A percentile compares a stretch with the other conserved stretches of the same genome.
Evolutionary conservation across 2,329 filamentous ascomycete genomes (phyloP).

Genomic region (Penicillium italicum): DNA sequence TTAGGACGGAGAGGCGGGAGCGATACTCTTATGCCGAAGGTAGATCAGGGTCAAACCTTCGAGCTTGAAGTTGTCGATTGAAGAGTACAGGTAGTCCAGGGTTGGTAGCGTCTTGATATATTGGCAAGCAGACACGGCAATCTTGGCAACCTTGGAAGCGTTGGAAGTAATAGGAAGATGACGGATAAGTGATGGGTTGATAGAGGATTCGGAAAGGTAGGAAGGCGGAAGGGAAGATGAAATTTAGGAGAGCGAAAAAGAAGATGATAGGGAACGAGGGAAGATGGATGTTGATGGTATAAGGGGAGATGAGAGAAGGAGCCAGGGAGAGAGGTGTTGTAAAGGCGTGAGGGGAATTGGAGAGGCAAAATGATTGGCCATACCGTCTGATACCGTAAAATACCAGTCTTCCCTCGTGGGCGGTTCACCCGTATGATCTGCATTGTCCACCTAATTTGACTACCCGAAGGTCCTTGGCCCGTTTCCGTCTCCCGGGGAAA

Average conservation of each 20-base stretch:
- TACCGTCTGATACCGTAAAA: constrained; percentile 13
- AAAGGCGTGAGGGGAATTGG: constrained; percentile 19
- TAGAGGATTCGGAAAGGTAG: constrained; percentile 4
- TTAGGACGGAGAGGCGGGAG: not conserved
- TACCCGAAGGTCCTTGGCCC: constrained; percentile 12
- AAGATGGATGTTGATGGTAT: constrained; percentile 18
- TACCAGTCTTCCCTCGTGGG: constrained; percentile 22
- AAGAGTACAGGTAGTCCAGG: constrained; percentile 16
- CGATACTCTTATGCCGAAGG: constrained; percentile 6
- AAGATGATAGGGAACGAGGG: constrained; percentile 13
- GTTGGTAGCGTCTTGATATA: constrained; percentile 11
- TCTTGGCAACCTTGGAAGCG: constrained; percentile 4
- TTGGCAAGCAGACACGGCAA: constrained; percentile 4
- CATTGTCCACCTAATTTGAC: not conserved
- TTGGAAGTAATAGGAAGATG: constrained; percentile 5
- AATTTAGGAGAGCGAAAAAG: constrained; percentile 7
- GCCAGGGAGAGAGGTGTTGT: constrained; percentile 17
- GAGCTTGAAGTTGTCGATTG: constrained; percentile 8
- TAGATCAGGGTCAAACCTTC: constrained; percentile 2
- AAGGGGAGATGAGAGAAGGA: constrained; percentile 16
- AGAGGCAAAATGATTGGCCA: constrained; percentile 11
- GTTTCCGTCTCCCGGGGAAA: constrained; percentile 11
- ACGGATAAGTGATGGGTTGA: constrained; percentile 8
- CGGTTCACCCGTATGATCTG: constrained; percentile 4
- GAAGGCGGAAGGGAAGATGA: constrained; percentile 11